phyloP scores from a whole-genome alignment of 192 early-diverging fungal genomes.

The Coemansia sp. region DNA sequence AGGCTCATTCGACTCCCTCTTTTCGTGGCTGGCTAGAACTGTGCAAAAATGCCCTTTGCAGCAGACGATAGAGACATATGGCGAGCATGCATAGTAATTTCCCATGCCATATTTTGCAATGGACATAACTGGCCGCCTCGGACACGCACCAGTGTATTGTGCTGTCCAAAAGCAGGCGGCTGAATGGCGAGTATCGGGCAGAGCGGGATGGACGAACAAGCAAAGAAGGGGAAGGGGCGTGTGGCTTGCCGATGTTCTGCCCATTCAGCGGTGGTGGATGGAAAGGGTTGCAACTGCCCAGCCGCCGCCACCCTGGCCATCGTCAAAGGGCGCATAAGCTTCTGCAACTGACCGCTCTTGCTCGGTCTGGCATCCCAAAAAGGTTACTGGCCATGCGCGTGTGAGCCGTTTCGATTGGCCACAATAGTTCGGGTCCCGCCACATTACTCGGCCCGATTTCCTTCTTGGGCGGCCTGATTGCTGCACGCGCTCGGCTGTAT shows the following conservation, averaged over 20 bases:
- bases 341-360: background rate
- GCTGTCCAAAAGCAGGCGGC: constrained; percentile 6
- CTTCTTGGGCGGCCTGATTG: background rate
- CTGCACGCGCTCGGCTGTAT: background rate
- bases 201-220: background rate
- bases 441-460: too few species aligned
- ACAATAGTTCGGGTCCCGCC: background rate
- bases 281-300: constrained; percentile 31
- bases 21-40: background rate
- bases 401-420: background rate
- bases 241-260: constrained; percentile 30
- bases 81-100: constrained; percentile 8
- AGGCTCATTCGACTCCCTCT: background rate
- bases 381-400: background rate
- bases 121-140: constrained; percentile 8
- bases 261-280: constrained; percentile 17
- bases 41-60: background rate
- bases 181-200: constrained; percentile 5
- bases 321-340: background rate
- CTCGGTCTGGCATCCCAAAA: background rate
- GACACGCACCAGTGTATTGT: constrained; percentile 1
- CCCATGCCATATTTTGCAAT: constrained; percentile 13
- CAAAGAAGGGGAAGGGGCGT: constrained; percentile 8
- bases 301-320: constrained; percentile 26
- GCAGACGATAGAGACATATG: background rate